phyloP scores from a whole-genome alignment of 306 rosid species.

The Hippophae gyantsensis region DNA sequence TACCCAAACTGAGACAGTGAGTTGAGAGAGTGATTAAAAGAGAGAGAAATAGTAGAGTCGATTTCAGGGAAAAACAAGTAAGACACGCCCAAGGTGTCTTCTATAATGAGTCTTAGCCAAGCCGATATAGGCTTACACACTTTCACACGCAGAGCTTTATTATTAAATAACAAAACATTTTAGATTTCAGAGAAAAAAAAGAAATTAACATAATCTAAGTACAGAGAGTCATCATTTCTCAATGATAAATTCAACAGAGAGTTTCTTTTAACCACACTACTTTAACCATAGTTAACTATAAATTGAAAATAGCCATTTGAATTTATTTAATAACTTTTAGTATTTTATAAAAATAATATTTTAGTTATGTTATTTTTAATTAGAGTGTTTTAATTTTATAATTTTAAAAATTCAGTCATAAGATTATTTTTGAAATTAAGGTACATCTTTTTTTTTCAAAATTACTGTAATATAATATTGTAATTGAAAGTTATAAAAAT shows the following conservation, averaged over 20 bases:
- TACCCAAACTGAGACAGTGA: constrained; percentile 10
- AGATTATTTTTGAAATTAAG: no score
- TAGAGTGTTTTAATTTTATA: no score
- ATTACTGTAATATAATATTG: no score
- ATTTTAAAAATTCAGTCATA: no score
- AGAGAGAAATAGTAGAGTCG: constrained; percentile 25
- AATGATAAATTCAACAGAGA: constrained; percentile 59
- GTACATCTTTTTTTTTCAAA: no score
- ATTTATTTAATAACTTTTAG: neutral
- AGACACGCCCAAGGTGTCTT: constrained; percentile 51
- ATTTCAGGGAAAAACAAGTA: constrained; percentile 55
- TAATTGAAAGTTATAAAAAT: no score
- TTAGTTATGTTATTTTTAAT: no score
- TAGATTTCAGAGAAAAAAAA: neutral
- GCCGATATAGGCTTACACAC: constrained; percentile 32
- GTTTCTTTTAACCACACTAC: constrained; percentile 33
- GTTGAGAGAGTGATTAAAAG: constrained; percentile 22
- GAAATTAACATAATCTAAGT: constrained; percentile 30
- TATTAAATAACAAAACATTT: neutral
- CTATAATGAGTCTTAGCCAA: constrained; percentile 41
- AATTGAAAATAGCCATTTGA: neutral
- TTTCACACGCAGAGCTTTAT: constrained; percentile 2
- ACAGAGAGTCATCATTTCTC: constrained; percentile 81
- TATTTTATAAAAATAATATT: no score
- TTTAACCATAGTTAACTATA: constrained; percentile 53